Evolutionary conservation across 1,284 basidiomycete species (phyloP).

Genomic region (Neonothopanus nambi): DNA sequence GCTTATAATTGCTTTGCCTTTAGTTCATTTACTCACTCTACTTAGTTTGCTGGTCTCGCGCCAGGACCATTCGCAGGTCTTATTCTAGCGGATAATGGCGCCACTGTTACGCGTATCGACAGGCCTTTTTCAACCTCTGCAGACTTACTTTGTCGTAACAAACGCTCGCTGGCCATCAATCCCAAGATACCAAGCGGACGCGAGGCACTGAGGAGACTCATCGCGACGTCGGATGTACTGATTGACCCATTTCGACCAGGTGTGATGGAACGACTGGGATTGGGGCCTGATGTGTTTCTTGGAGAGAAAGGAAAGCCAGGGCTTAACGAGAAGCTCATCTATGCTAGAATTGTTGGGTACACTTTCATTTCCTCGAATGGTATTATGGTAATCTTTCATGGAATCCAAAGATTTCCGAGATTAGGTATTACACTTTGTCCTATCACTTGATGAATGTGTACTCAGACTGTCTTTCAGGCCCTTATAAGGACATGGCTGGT

Average conservation of each 20-base stretch:
- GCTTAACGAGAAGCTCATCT: slow-evolving; percentile 60
- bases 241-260: slow-evolving; percentile 86
- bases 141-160: slow-evolving; percentile 69
- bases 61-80: slow-evolving; percentile 83
- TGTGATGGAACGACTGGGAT: slow-evolving; percentile 75
- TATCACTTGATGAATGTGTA: background rate
- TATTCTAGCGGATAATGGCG: slow-evolving; percentile 80
- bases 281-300: slow-evolving; percentile 77
- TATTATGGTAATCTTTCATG: background rate
- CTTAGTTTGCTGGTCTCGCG: slow-evolving; percentile 81
- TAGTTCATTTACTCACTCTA: background rate
- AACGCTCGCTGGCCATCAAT: slow-evolving; percentile 72
- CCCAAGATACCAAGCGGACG: slow-evolving; percentile 64
- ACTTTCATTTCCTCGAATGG: slow-evolving; percentile 21
- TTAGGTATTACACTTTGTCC: slow-evolving; percentile 39
- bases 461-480: slow-evolving; percentile 42
- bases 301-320: slow-evolving; percentile 45
- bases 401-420: slow-evolving; percentile 51
- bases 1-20: background rate
- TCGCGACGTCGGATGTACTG: slow-evolving; percentile 71
- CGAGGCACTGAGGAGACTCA: slow-evolving; percentile 56
- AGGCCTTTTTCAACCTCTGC: slow-evolving; percentile 39
- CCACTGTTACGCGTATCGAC: slow-evolving; percentile 78
- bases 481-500: slow-evolving; percentile 72
- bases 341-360: slow-evolving; percentile 68